phyloP scores from a whole-genome alignment of 2,329 filamentous ascomycete genomes.

The Phaeosphaeriaceae sp. region DNA sequence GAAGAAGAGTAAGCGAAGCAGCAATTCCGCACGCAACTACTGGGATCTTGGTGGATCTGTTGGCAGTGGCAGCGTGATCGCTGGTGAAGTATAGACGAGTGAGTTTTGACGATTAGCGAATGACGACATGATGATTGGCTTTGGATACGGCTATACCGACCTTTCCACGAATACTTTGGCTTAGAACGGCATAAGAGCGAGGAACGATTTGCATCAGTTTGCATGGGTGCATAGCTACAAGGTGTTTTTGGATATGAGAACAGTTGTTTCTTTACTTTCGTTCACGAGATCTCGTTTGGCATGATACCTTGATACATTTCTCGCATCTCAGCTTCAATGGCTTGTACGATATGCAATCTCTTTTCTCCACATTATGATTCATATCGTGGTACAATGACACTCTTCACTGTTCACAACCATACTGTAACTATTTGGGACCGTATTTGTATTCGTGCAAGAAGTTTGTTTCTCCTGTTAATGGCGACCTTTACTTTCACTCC shows the following conservation, averaged over 20 bases:
- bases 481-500: too few species aligned
- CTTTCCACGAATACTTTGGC: background rate
- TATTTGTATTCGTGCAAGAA: background rate
- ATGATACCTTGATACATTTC: background rate
- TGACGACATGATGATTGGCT: background rate
- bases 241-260: background rate
- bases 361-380: background rate
- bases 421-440: background rate
- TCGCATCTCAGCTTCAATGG: background rate
- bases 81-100: slow-evolving; percentile 31
- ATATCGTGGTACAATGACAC: background rate
- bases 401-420: background rate
- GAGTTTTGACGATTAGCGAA: background rate
- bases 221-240: background rate
- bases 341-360: background rate
- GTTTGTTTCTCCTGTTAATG: background rate
- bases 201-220: background rate
- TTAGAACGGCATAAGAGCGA: background rate
- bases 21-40: slow-evolving; percentile 80
- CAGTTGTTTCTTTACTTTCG: background rate
- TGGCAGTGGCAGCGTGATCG: slow-evolving; percentile 66
- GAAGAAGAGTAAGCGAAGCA: slow-evolving; percentile 72
- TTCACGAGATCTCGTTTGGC: background rate
- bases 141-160: background rate
- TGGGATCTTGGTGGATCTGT: slow-evolving; percentile 89